Conservation (phyloP, 163 green algal species). For the Coccomyxa subellipsoidea region DNA sequence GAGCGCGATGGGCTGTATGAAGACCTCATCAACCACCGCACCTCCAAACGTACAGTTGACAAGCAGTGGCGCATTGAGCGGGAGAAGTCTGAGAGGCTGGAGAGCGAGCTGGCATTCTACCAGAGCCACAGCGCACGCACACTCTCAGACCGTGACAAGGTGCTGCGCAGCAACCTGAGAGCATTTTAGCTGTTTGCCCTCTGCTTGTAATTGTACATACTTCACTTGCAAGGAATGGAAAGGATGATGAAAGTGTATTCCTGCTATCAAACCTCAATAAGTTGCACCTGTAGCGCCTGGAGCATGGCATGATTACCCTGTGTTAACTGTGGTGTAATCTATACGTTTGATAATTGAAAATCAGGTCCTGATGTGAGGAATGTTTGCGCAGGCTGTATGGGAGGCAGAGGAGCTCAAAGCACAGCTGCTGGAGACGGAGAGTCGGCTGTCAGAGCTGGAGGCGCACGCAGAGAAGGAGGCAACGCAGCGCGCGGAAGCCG, state of each 20-base stretch:
- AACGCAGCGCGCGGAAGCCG: not conserved
- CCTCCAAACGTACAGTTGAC: constrained; percentile 27
- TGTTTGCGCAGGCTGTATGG: constrained; percentile 4
- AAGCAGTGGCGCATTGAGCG: constrained; percentile 23
- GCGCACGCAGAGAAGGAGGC: not conserved
- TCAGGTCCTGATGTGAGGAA: not conserved
- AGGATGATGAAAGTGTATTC: too few species aligned
- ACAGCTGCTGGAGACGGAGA: constrained; percentile 6
- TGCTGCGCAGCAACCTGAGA: too few species aligned
- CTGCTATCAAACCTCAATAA: too few species aligned
- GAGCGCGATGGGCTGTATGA: constrained; percentile 30
- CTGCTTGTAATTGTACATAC: too few species aligned
- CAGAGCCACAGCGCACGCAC: constrained; percentile 24
- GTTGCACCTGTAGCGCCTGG: too few species aligned
- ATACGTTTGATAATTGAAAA: too few species aligned
- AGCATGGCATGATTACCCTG: too few species aligned
- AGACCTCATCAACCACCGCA: constrained; percentile 18
- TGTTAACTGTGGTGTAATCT: too few species aligned
- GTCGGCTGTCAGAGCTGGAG: not conserved
- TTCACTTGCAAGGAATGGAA: too few species aligned
- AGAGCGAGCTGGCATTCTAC: constrained; percentile 36
- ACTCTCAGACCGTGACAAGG: constrained; percentile 26
- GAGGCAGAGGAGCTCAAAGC: constrained; percentile 31
- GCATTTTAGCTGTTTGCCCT: too few species aligned
- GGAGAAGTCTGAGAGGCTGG: constrained; percentile 15